Percentiles rank a stretch among this genome's conserved stretches.
These are phyloP conservation scores for Picea glauca DNA, from an alignment of 75 land plant species.

Conservation along the genomic window DNA sequence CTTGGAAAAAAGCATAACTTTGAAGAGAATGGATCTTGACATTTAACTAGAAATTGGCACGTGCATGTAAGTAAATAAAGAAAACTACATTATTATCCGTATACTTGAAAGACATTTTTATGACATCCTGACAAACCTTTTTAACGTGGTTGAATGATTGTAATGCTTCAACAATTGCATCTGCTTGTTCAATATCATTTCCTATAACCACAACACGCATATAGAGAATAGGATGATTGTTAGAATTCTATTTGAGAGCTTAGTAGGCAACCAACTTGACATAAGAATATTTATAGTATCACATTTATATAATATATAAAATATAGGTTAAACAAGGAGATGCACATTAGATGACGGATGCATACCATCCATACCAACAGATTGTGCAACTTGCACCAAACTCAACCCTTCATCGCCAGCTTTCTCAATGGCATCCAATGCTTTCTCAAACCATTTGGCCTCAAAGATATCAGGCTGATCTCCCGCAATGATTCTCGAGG, in stretches of 20 bases:
- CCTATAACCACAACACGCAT: constrained; percentile 10
- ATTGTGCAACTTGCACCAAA: constrained; percentile 45
- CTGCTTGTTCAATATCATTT: constrained; percentile 15
- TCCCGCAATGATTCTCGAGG: background rate
- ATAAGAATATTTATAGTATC: background rate
- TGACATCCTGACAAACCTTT: constrained; percentile 26
- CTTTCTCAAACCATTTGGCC: constrained; percentile 35
- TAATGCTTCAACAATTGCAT: constrained; percentile 43
- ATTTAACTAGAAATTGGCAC: too few relatives aligned
- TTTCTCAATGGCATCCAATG: constrained; percentile 42
- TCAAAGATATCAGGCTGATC: constrained; percentile 4
- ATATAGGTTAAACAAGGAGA: background rate
- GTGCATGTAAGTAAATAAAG: too few relatives aligned
- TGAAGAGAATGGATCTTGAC: too few relatives aligned
- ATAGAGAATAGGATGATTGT: background rate
- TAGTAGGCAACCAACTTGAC: background rate
- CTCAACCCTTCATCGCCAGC: constrained; percentile 87
- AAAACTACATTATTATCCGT: too few relatives aligned
- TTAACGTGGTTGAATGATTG: constrained; percentile 38
- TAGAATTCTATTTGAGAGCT: background rate
- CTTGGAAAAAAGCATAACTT: background rate
- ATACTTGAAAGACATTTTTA: background rate
- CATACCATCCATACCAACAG: constrained; percentile 30
- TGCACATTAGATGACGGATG: background rate
- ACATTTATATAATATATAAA: background rate